Evolutionary conservation across 345 rosid genomes (phyloP), one percentile per base, ranked within the genome.

Genomic region (Syzygium jambos): DNA sequence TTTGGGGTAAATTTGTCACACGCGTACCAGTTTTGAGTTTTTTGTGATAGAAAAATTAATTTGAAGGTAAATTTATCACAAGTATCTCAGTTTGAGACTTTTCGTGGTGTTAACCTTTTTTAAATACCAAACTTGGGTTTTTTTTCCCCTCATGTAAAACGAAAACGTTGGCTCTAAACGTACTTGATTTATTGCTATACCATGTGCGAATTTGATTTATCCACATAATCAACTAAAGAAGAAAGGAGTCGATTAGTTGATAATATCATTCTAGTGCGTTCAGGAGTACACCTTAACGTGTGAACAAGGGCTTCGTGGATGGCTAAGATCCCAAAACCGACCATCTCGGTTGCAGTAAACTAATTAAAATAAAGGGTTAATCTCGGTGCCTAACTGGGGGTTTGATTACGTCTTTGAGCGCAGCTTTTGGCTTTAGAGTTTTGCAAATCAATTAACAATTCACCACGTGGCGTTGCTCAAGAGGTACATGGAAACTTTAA

Each of bases 301-400:
- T 68, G 80, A 38, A 73, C 7, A 38, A 73, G 25, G 46, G 49
- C 6, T 73, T 73, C 49, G 80, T 19, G 80, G 38, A 34, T 38
- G 80, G 80, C 80, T 68, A 73, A 73, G 49, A 19, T 73, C 82
- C 82, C 27, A 22, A 73, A 73, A 73, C 82, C 82, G 82, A 38
- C 49, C 49, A 38, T 21, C 82, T 73, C 82, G 49, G 80, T 38
- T 17, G 3, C 21, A 11, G 82, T 38, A 38, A 73, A 73, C 82
- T 38, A 73, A 73, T 73, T 73, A 73, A 19, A 19, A 38, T 9
- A 73, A 73, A 38, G 27, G 27, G 49, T 73, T 38, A 34, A 73
- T 38, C 82, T 38, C 10, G 82, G 49, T 38, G 80, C 49, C 7
- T 73, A 73, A 38, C 38, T 21, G 82, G 82, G 82, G 82, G 49